Percentiles rank a stretch among this genome's conserved stretches.
These are phyloP conservation scores for Hirschfeldia incana DNA, from an alignment of 345 rosid species.

Conservation along the genomic window DNA sequence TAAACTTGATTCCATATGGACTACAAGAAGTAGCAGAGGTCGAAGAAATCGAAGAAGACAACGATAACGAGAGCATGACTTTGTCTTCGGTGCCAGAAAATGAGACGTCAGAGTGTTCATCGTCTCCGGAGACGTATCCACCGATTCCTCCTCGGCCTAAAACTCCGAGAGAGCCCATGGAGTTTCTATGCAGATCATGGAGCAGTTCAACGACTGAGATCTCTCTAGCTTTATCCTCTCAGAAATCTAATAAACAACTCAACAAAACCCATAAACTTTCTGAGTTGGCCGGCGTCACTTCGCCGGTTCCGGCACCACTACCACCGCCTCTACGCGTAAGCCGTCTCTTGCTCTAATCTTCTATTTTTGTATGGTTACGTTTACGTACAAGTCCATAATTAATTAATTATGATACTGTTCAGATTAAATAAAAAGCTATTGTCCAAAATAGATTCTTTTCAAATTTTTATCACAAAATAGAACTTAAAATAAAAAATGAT, in stretches of 20 bases:
- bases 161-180: constrained; percentile 94
- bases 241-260: constrained; percentile 25
- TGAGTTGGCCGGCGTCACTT: neutral
- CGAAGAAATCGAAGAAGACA: constrained; percentile 28
- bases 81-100: constrained; percentile 13
- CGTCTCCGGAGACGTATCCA: constrained; percentile 26
- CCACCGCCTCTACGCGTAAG: constrained; percentile 32
- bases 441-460: too few species aligned
- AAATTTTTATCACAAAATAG: too few species aligned
- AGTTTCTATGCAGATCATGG: constrained; percentile 94
- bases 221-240: constrained; percentile 69
- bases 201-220: constrained; percentile 87
- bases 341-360: neutral
- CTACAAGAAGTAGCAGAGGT: constrained; percentile 37
- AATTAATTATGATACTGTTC: neutral
- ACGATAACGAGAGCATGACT: constrained; percentile 24
- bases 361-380: neutral
- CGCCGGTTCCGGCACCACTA: constrained; percentile 4
- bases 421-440: neutral
- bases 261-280: constrained; percentile 9
- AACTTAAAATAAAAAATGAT: too few species aligned
- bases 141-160: constrained; percentile 49
- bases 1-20: constrained; percentile 18
- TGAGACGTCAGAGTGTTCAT: constrained; percentile 24
- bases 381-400: neutral